Evolutionary conservation across 805 yeast species (phyloP).

Genomic region (Metschnikowia chrysomelidarum): DNA sequence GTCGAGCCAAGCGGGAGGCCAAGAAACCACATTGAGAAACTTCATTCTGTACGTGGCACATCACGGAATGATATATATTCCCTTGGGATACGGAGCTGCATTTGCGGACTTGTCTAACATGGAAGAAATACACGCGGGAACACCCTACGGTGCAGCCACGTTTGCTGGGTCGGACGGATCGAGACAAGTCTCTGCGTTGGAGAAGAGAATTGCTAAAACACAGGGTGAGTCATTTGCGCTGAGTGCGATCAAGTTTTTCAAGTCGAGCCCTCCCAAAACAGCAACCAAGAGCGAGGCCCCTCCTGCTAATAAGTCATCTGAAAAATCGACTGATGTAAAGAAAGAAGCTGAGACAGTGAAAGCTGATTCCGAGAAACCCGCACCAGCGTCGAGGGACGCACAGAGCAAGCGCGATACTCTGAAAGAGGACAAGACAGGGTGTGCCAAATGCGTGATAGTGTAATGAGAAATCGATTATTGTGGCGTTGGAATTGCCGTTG

Average conservation of each 20-base stretch:
- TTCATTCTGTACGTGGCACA: conserved; percentile 65
- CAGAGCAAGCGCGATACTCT: conserved; percentile 9
- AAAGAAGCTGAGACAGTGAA: not conserved
- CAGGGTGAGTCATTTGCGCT: conserved; percentile 65
- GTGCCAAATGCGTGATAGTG: conserved; percentile 19
- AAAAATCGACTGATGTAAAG: conserved; percentile 3
- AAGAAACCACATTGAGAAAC: conserved; percentile 68
- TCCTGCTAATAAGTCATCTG: conserved; percentile 1
- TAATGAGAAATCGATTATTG: conserved; percentile 1
- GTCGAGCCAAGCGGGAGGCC: conserved; percentile 81
- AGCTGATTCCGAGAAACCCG: conserved; percentile 3
- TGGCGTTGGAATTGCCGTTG: not conserved
- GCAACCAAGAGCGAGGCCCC: not conserved
- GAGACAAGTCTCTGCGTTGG: conserved; percentile 61
- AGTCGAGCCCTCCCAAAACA: not conserved
- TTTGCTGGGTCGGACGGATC: conserved; percentile 77
- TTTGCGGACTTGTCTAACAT: conserved; percentile 54
- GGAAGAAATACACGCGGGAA: conserved; percentile 72
- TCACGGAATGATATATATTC: conserved; percentile 79
- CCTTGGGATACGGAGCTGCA: conserved; percentile 66
- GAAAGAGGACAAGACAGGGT: conserved; percentile 12
- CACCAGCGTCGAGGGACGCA: conserved; percentile 11
- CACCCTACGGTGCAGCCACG: conserved; percentile 87
- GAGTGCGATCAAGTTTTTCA: conserved; percentile 26
- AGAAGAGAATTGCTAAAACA: conserved; percentile 56